Base-by-base conservation (phyloP, 208 protist genomes). In the Blastocrithidia nonstop region DNA sequence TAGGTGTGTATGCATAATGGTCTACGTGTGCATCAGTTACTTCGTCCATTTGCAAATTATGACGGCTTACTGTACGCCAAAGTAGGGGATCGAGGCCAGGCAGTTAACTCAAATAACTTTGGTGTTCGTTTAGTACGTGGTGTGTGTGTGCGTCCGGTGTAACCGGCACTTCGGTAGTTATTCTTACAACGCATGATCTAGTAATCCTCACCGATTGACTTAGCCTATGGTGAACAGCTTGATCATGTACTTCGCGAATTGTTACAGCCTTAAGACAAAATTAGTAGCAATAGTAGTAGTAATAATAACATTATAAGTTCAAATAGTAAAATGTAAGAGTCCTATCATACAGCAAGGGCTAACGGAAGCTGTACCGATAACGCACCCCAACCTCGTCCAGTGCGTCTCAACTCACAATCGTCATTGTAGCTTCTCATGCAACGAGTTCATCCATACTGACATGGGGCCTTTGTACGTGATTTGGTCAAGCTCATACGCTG, bases 161-260 rank as follows among this genome's bases (percentile, higher is more conserved):
- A 39, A 44, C 16, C 45, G 59, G 13, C 51, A 61, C 48, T 44
- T 46, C 25, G 58, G 11, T 8, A 24, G 7, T 54, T 50, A 0
- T 66, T 83, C 49, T 26, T 69, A 32, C 67, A 57, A 1, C 57
- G 53, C 9, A 21, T 69, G 1, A 38, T 89, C 44, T 61, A 61
- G 11, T 43, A 41, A 13, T 8, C 49, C 4, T 51, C 72, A 3
- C 61, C 50, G 38, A 67, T 77, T 20, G 75, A 80, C 40, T 52
- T 86, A 20, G 80, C 65, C 15, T 80, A 74, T 47, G 80, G 80
- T 6, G 80, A 86, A 50, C 71, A 86, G 49, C 52, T 89, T 13
- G 80, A 86, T 43, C 31, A 60, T 1, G 56, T 61, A 1, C 20
- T 88, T 40, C 22, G 43, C 17, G 59, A 68, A 20, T n/a, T 35